phyloP scores from a whole-genome alignment of 1,139 yeast genomes.

The Scheffersomyces quercinus region DNA sequence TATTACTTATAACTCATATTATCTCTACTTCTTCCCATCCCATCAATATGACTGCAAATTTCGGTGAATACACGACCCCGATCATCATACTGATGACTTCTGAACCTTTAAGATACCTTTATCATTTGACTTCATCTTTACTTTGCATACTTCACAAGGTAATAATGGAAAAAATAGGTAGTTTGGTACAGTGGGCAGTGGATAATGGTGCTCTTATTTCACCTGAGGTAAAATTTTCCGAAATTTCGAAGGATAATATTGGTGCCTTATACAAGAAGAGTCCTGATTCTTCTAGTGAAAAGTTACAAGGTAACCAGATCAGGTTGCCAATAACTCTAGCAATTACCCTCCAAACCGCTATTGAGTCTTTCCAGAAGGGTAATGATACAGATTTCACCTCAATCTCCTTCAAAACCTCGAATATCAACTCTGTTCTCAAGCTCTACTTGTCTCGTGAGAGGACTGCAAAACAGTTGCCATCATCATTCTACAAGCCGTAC shows the following conservation, averaged over 20 bases:
- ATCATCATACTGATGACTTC: too few relatives aligned
- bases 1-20: too few relatives aligned
- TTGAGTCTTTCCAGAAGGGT: constrained; percentile 27
- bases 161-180: constrained; percentile 2
- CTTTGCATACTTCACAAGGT: neutral
- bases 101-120: too few relatives aligned
- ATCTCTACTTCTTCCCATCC: too few relatives aligned
- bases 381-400: constrained; percentile 15
- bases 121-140: too few relatives aligned
- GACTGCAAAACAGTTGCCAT: constrained; percentile 9
- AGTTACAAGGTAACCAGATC: constrained; percentile 19
- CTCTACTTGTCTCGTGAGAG: constrained; percentile 46
- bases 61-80: too few relatives aligned
- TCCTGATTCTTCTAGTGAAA: constrained; percentile 4
- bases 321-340: constrained; percentile 40
- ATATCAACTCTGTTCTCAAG: constrained; percentile 48
- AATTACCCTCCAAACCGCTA: constrained; percentile 46
- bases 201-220: constrained; percentile 48
- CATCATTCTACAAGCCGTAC: constrained; percentile 48
- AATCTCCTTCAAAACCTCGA: constrained; percentile 20
- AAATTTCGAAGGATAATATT: constrained; percentile 29
- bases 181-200: constrained; percentile 51
- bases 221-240: constrained; percentile 20
- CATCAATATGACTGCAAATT: too few relatives aligned
- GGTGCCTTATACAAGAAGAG: constrained; percentile 33